Evolutionary conservation across 768 basidiomycete genomes (phyloP), one percentile per base, ranked within the genome.

Genomic region (Cubamyces lactineus): DNA sequence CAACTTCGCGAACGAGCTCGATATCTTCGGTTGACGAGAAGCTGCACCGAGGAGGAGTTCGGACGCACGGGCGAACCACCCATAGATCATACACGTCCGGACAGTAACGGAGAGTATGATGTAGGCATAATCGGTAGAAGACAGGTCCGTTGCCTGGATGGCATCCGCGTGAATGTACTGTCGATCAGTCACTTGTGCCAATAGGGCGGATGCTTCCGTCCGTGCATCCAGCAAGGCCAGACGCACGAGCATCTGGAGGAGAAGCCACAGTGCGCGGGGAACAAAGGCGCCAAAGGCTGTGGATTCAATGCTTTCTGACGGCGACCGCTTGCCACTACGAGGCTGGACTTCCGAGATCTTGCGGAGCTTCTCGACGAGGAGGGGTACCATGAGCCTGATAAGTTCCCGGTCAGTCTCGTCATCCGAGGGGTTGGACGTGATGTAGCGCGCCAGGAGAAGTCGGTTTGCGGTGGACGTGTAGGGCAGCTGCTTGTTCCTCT

Each of bases 1-100:
- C 17, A 64, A 47, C 38, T 26, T 41, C 16, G 53, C 49, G 16
- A 64, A 13, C 3, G 58, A 54, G 1, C 8, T 21, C 9, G 53
- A 49, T 3, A 64, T n/a, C n/a, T 39, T 9, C 30, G 28, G 2
- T 8, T 19, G 28, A 1, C 23, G 5, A 15, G 42, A 5, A 4
- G 53, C 49, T 6, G 21, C 43, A 23, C 24, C 24, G 3, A 67
- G 69, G 46, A 86, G 68, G 30, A 86, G 71, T 8, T 58, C 66
- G 13, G 77, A 69, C 1, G 83, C 84, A 41, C 78, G 74, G 26
- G 67, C 57, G 51, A 76, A 73, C 84, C 83, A 87, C 43, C 79
- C 75, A 82, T 84, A 87, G 63, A 81, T 76, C 41, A 85, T 66
- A 63, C 83, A 81, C 7, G 86, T 77, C 47, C 80, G 79, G 11